phyloP scores from a whole-genome alignment of 164 flowering plant species.

The Platanus orientalis region DNA sequence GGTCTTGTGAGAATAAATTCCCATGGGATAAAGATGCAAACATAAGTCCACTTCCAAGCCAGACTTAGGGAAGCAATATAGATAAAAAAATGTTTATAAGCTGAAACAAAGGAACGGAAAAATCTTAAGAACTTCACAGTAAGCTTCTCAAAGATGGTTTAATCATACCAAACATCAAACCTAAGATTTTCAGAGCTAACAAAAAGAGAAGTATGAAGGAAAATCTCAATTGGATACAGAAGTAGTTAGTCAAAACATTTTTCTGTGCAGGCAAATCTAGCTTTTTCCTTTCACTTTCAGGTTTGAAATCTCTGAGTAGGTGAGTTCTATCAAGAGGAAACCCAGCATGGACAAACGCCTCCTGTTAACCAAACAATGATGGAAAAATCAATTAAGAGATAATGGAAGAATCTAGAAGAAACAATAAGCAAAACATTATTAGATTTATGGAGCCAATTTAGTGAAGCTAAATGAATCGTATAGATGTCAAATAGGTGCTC shows the following conservation, averaged over 20 bases:
- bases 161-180: background rate
- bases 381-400: background rate
- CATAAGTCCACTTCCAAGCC: too few relatives aligned
- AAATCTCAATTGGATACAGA: slow-evolving; percentile 63
- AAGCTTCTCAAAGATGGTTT: background rate
- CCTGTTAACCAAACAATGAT: slow-evolving; percentile 29
- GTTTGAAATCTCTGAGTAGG: slow-evolving; percentile 35
- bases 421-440: background rate
- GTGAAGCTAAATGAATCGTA: background rate
- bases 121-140: too few relatives aligned
- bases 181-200: too few relatives aligned
- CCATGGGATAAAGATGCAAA: too few relatives aligned
- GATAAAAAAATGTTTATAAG: too few relatives aligned
- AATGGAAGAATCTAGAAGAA: background rate
- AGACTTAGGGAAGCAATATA: too few relatives aligned
- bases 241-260: slow-evolving; percentile 85
- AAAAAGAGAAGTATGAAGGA: background rate
- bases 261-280: slow-evolving; percentile 77
- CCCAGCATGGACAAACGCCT: slow-evolving; percentile 16
- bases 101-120: too few relatives aligned
- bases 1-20: too few relatives aligned
- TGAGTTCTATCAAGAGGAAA: slow-evolving; percentile 22
- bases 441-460: background rate
- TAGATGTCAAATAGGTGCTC: background rate
- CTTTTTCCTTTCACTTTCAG: slow-evolving; percentile 50